Percentiles rank a stretch among this genome's conserved stretches.
Evolutionary conservation across 805 yeast genomes (phyloP).

Genomic region (Candida vartiovaarae): DNA sequence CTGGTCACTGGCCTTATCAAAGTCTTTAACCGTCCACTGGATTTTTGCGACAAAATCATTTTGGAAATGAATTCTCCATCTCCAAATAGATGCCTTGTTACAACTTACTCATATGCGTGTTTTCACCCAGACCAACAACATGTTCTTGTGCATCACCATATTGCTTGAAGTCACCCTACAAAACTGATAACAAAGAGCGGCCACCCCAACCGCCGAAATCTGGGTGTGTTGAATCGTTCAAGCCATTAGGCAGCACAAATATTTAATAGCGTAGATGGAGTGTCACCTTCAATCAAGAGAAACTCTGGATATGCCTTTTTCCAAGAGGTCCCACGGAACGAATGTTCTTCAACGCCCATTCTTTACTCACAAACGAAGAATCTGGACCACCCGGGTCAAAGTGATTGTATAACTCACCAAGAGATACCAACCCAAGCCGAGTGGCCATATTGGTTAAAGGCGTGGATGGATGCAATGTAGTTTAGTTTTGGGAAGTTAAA

Average conservation of each 20-base stretch:
- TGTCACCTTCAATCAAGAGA: slow-evolving; percentile 27
- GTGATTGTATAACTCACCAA: slow-evolving; percentile 19
- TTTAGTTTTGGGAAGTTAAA: slow-evolving; percentile 20
- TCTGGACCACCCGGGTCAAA: slow-evolving; percentile 25
- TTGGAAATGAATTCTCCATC: slow-evolving; percentile 28
- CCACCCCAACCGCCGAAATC: slow-evolving; percentile 32
- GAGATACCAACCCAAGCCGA: slow-evolving; percentile 28
- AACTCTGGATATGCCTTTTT: slow-evolving; percentile 18
- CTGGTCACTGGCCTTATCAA: no score
- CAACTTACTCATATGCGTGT: no score
- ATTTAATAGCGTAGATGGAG: slow-evolving; percentile 25
- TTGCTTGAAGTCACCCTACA: slow-evolving; percentile 15
- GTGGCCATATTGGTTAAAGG: slow-evolving; percentile 24
- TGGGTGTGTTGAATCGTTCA: slow-evolving; percentile 24
- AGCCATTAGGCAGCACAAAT: slow-evolving; percentile 26
- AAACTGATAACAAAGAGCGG: slow-evolving; percentile 21
- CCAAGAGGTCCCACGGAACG: slow-evolving; percentile 24
- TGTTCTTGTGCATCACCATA: slow-evolving; percentile 23
- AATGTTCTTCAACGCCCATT: slow-evolving; percentile 22
- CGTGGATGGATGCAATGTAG: slow-evolving; percentile 24
- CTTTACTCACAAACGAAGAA: slow-evolving; percentile 17
- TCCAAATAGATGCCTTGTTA: slow-evolving; percentile 29
- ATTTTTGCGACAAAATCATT: slow-evolving; percentile 27
- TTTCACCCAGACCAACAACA: no score
- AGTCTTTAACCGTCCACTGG: slow-evolving; percentile 27